These are phyloP conservation scores for Macrocybe gigantea DNA, from an alignment of 768 basidiomycete genomes.

Conservation along the genomic window DNA sequence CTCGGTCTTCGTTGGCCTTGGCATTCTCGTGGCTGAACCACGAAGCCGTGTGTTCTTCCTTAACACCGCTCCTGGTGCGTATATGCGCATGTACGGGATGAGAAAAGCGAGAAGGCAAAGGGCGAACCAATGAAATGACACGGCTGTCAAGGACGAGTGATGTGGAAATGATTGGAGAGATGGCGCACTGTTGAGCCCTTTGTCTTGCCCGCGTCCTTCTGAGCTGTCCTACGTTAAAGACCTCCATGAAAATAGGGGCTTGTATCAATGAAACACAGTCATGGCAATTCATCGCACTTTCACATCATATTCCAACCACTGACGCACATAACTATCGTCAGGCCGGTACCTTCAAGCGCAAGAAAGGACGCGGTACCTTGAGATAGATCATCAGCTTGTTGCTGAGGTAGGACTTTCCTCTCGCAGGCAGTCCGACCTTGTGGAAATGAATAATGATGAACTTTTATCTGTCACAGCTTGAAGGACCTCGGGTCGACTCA, in stretches of 20 bases:
- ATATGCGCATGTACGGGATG: neutral
- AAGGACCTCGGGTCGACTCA: conserved; percentile 19
- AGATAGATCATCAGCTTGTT: conserved; percentile 98
- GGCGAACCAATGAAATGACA: too few species aligned
- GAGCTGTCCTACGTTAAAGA: conserved; percentile 97
- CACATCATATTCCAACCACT: conserved; percentile 99
- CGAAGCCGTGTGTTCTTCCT: conserved; percentile 84
- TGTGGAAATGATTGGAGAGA: neutral
- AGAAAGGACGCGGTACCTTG: conserved; percentile 46
- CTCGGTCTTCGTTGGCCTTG: conserved; percentile 70
- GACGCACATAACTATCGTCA: conserved; percentile 6
- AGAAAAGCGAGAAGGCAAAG: neutral
- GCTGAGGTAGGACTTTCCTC: conserved; percentile 97
- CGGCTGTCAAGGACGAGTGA: too few species aligned
- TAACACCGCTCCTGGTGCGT: conserved; percentile 60
- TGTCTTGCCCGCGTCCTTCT: conserved; percentile 81
- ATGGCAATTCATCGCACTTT: conserved; percentile 42
- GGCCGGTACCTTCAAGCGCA: conserved; percentile 2
- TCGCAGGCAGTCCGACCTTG: conserved; percentile 93
- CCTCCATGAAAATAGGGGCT: conserved; percentile 35
- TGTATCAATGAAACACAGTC: too few species aligned
- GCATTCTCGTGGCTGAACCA: conserved; percentile 88
- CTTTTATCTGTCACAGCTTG: neutral
- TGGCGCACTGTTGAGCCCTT: conserved; percentile 63
- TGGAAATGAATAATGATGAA: conserved; percentile 1